Evolutionary conservation across 2,329 filamentous ascomycete species (phyloP).

Genomic region (Talaromyces amestolkiae): DNA sequence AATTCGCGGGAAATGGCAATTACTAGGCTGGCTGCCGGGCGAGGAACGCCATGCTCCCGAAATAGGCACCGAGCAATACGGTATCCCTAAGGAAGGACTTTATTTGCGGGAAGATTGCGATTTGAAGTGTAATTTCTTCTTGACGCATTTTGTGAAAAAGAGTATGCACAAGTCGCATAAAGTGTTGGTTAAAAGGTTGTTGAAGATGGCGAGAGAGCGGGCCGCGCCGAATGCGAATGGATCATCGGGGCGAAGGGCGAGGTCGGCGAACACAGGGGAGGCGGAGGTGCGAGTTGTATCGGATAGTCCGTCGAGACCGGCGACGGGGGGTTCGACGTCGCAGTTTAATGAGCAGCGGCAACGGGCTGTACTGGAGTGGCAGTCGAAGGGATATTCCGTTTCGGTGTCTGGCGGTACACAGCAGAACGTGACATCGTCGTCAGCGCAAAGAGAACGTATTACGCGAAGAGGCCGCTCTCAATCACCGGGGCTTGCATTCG

Average conservation of each 20-base stretch:
- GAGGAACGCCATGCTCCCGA: conserved; percentile 66
- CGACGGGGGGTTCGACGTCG: neutral
- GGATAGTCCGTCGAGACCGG: neutral
- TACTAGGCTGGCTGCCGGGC: conserved; percentile 69
- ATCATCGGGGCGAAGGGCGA: neutral
- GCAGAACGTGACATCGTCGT: neutral
- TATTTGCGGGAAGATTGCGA: conserved; percentile 81
- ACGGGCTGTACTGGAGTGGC: conserved; percentile 11
- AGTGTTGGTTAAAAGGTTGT: conserved; percentile 62
- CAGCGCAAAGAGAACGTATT: neutral
- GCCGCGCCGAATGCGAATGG: neutral
- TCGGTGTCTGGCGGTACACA: conserved; percentile 17
- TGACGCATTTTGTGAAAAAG: conserved; percentile 74
- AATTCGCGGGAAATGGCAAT: conserved; percentile 72
- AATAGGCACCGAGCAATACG: conserved; percentile 55
- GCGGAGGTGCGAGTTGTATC: neutral
- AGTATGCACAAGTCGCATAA: conserved; percentile 74
- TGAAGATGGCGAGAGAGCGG: conserved; percentile 47
- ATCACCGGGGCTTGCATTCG: conserved; percentile 7
- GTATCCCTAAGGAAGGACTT: conserved; percentile 63
- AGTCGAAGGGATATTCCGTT: conserved; percentile 15
- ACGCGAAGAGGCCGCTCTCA: conserved; percentile 8
- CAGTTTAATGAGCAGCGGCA: conserved; percentile 15
- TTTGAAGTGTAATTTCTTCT: conserved; percentile 73
- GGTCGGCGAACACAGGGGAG: neutral